phyloP scores from a whole-genome alignment of 78 protist genomes.

The Planoprotostelium fungivorum region DNA sequence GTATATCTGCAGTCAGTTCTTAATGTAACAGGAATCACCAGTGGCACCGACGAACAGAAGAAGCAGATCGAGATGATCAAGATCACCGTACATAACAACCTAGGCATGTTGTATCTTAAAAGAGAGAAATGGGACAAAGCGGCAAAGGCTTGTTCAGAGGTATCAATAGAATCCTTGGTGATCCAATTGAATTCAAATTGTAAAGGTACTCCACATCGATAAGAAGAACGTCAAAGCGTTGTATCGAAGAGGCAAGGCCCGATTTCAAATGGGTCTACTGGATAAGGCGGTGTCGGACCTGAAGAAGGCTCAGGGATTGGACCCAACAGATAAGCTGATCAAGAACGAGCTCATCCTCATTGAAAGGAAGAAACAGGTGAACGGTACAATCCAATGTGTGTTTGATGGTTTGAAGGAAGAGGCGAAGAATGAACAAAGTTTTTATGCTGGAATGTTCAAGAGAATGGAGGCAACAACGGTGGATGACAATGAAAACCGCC shows the following conservation, averaged over 20 bases:
- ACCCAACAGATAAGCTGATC: conserved; percentile 52
- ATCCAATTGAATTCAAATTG: background rate
- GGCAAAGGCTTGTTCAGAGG: conserved; percentile 13
- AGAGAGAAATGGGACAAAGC: conserved; percentile 13
- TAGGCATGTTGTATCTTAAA: conserved; percentile 38
- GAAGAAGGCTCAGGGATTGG: conserved; percentile 3
- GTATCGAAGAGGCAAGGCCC: conserved; percentile 50
- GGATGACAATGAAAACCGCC: no score
- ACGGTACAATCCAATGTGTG: no score
- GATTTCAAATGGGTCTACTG: background rate
- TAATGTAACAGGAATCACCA: conserved; percentile 22
- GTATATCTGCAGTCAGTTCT: background rate
- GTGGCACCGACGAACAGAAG: conserved; percentile 11
- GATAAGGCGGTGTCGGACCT: conserved; percentile 39
- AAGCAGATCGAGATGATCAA: conserved; percentile 6
- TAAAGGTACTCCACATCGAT: conserved; percentile 11
- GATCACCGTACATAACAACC: conserved; percentile 26
- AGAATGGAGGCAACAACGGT: no score
- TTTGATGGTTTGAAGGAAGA: no score
- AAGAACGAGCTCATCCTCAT: background rate
- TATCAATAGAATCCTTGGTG: background rate
- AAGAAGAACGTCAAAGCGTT: conserved; percentile 50
- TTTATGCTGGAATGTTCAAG: background rate
- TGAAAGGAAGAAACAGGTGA: background rate
- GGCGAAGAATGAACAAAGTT: background rate